A percentile compares a stretch with the other conserved stretches of the same genome.
phyloP scores from a whole-genome alignment of 345 rosid species.

The Sisymbrium irio region DNA sequence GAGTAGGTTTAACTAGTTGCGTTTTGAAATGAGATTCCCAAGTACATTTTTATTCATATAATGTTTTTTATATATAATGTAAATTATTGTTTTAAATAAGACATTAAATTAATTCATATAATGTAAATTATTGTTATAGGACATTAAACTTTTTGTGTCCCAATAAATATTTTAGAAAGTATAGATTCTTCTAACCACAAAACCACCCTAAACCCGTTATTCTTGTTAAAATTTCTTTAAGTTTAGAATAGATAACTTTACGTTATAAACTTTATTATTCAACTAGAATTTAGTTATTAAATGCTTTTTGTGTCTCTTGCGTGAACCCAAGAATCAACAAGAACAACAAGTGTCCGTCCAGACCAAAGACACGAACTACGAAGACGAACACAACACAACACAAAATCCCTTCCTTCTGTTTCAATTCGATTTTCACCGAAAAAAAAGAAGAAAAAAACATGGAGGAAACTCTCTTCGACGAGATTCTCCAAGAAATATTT shows the following conservation, averaged over 20 bases:
- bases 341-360: slow-evolving; percentile 16
- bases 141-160: no score
- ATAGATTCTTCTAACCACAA: no score
- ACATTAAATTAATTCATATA: no score
- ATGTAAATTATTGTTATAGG: no score
- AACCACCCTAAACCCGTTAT: no score
- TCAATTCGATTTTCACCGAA: not conserved
- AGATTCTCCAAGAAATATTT: slow-evolving; percentile 75
- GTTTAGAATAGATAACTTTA: slow-evolving; percentile 1
- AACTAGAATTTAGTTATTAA: not conserved
- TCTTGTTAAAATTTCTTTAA: not conserved
- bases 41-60: no score
- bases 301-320: slow-evolving; percentile 23
- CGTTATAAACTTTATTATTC: not conserved
- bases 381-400: not conserved
- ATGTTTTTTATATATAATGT: no score
- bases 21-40: no score
- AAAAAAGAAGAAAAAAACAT: slow-evolving; percentile 15
- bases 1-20: no score
- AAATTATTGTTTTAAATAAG: no score
- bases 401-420: not conserved
- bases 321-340: slow-evolving; percentile 22
- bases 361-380: slow-evolving; percentile 1
- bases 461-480: slow-evolving; percentile 68
- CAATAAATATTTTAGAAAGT: no score